Evolutionary conservation across 331 rosid genomes (phyloP), one percentile per base, ranked within the genome.

Genomic region (Dryas integrifolia): DNA sequence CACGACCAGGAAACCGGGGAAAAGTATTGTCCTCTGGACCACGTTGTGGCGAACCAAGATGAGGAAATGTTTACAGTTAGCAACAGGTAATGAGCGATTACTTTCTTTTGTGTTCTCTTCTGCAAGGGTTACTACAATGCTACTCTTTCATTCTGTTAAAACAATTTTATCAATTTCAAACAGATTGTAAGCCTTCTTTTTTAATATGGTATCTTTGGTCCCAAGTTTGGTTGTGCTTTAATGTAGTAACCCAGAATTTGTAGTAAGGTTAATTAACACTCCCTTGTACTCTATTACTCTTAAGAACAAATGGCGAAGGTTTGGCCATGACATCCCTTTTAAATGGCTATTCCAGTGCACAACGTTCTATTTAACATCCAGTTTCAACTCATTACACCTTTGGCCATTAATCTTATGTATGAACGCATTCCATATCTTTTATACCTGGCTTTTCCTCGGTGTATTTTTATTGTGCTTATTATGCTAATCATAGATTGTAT

Each of bases 61-160:
- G 97, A 87, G 85, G 99, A 95, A 85, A 76, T 89, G 96, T 95
- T 92, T 73, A 95, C 98, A 13, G 99, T 95, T 61, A 95, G 99
- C 93, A 95, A 95, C 87, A 92, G 98, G 97, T 89, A 86, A 82
- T 26, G 43, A 55, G 45, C 57, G 58, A 69, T 60, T 59, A 44
- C 26, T 40, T 52, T 18, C 21, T 69, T 5, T 40, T 7, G 38
- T 6, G 50, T 52, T 9, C 66, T 53, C 58, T 60, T 72, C 26
- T 61, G 15, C 13, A 16, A 18, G 35, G 44, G 15, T 52, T 18
- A 49, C 18, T 9, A 13, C 35, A 26, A 58, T 50, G 43, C 66
- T 11, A 49, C 24, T 50, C 24, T 14, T 16, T 67, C 43, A 12
- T 12, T 46, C 18, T 62, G 47, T 30, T 30, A 0, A 30, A n/a